Percentiles rank a stretch among this genome's conserved stretches.
Conservation (phyloP, 768 basidiomycete species). For the Naganishia vishniacii region DNA sequence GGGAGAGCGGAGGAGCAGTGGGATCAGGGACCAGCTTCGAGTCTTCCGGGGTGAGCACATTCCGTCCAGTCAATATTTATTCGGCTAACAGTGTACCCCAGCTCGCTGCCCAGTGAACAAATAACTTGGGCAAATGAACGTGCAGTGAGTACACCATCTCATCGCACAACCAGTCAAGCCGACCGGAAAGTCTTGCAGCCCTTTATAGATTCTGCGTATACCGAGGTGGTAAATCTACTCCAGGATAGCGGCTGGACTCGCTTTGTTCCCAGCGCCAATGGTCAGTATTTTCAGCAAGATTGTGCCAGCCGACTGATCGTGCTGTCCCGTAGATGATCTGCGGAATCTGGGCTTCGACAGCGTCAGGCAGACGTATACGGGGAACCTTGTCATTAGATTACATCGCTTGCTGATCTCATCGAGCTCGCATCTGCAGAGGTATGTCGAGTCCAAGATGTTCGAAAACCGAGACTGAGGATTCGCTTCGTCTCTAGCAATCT, state of each 20-base stretch:
- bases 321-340: background rate
- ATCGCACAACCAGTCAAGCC: background rate
- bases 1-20: conserved; percentile 35
- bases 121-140: conserved; percentile 44
- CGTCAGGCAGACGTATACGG: conserved; percentile 66
- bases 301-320: too few relatives aligned
- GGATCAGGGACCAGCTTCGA: conserved; percentile 32
- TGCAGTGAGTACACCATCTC: conserved; percentile 23
- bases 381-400: conserved; percentile 79
- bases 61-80: too few relatives aligned
- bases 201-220: conserved; percentile 9
- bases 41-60: background rate
- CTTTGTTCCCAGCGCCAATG: background rate
- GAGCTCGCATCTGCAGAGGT: conserved; percentile 48
- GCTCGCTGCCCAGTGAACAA: conserved; percentile 36
- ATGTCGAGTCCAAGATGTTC: conserved; percentile 47
- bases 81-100: too few relatives aligned
- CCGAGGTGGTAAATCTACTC: conserved; percentile 1
- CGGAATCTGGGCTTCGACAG: conserved; percentile 5
- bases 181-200: background rate
- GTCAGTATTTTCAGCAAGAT: background rate
- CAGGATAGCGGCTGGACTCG: conserved; percentile 16
- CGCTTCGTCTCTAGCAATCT: conserved; percentile 53
- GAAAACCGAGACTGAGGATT: background rate
- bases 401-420: conserved; percentile 61